Base-by-base conservation (phyloP, 257 asterid genomes). In the Nicotiana attenuata region DNA sequence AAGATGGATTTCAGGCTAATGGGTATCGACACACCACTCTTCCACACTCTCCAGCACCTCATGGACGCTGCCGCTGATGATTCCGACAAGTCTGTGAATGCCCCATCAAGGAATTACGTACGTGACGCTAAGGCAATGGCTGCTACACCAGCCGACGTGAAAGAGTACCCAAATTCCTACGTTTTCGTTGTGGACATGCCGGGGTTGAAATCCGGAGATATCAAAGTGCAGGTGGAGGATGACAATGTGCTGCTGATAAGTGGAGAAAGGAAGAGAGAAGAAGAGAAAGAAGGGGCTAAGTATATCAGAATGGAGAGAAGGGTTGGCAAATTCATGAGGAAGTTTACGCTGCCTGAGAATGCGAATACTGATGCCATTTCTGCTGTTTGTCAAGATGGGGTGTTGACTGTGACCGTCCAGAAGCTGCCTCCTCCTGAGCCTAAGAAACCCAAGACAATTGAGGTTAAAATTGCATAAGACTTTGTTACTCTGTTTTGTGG, bases 341-440 rank as follows among this genome's bases (percentile, higher is more conserved):
- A 94, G 61, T 94, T 94, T 13, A 83, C 80, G 33, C 38, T 94
- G 91, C 97, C 97, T 28, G 97, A 93, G 45, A 93, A 95, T 84
- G 98, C 98, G 0, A 76, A 95, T 28, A 82, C 71, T 5, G 93
- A 93, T 0, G 82, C 88, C 41, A 87, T 95, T 81, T 20, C 90
- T 28, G 98, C 98, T 7, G 92, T 85, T 14, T 93, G 94, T 41
- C 93, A 87, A 87, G 97, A 93, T 29, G 98, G 98, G 0, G 98
- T 93, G 26, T 86, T 93, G 81, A 91, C 92, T 2, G 97, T 93
- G 0, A 89, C 92, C 3, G 93, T 93, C 19, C 88, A 92, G 86
- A 95, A 95, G 56, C 60, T 89, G 87, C 97, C 97, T 0, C 98
- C 98, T 16, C 98, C 98, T 16, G 87, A 91, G 89, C 95, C 98